Evolutionary conservation across 768 basidiomycete species (phyloP).

Genomic region (Mycena maculata): DNA sequence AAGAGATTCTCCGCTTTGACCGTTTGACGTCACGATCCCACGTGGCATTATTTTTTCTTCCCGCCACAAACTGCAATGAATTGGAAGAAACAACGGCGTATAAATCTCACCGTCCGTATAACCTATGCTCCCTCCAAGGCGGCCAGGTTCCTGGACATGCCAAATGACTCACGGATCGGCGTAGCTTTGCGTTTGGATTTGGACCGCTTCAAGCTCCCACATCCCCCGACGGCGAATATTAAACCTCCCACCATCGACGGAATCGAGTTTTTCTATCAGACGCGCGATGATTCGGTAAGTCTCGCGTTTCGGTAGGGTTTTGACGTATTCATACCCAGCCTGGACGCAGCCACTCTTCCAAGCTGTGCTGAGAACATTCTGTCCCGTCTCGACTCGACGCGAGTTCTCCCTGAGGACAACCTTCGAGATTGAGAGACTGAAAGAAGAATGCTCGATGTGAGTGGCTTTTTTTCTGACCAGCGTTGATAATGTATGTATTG

Average conservation of each 20-base stretch:
- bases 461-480: neutral
- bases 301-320: no score
- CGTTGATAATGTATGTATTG: neutral
- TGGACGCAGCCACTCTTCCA: conserved; percentile 3
- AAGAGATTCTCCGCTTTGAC: neutral
- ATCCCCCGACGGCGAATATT: conserved; percentile 1
- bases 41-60: neutral
- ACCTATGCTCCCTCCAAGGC: neutral
- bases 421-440: neutral
- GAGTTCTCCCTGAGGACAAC: neutral
- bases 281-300: conserved; percentile 2
- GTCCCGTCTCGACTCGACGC: neutral
- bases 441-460: conserved; percentile 5
- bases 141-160: neutral
- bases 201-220: conserved; percentile 17
- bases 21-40: neutral
- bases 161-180: neutral
- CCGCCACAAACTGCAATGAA: no score
- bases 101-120: neutral
- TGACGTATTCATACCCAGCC: neutral
- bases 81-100: no score
- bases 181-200: conserved; percentile 12
- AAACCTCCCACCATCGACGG: neutral
- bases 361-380: neutral
- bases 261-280: conserved; percentile 13